These are phyloP conservation scores for Micromonas pusilla DNA, from an alignment of 139 green algal genomes.

Conservation along the genomic window DNA sequence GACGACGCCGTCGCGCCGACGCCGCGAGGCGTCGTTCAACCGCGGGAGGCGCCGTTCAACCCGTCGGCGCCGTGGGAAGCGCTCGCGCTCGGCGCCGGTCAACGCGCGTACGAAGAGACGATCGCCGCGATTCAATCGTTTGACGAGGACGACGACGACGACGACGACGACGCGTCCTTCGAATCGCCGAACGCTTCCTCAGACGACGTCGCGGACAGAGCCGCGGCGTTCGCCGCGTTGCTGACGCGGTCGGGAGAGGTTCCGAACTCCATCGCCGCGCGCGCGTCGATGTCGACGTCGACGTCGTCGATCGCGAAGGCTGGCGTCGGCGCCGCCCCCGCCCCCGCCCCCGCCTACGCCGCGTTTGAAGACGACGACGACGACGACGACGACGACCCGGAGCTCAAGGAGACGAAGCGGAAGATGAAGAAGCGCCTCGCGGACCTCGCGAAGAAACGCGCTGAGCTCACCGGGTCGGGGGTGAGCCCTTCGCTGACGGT, in stretches of 20 bases:
- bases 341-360: not conserved
- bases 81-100: not conserved
- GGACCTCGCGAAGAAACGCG: not conserved
- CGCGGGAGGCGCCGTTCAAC: not conserved
- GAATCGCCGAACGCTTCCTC: too few relatives aligned
- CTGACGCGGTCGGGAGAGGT: not conserved
- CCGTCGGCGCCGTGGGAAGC: not conserved
- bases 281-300: too few relatives aligned
- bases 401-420: not conserved
- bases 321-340: not conserved
- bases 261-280: not conserved
- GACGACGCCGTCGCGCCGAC: not conserved
- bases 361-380: not conserved
- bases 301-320: not conserved
- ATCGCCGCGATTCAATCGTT: too few relatives aligned
- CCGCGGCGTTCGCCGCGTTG: not conserved
- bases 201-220: not conserved
- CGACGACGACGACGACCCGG: not conserved
- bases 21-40: too few relatives aligned
- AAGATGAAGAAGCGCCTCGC: slow-evolving; percentile 3
- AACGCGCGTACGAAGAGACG: not conserved
- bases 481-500: not conserved
- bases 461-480: not conserved
- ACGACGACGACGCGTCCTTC: too few relatives aligned
- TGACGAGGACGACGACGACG: too few relatives aligned